Evolutionary conservation across 2,329 filamentous ascomycete species (phyloP), one percentile per base, ranked within the genome.

Genomic region (Cercospora sp.): DNA sequence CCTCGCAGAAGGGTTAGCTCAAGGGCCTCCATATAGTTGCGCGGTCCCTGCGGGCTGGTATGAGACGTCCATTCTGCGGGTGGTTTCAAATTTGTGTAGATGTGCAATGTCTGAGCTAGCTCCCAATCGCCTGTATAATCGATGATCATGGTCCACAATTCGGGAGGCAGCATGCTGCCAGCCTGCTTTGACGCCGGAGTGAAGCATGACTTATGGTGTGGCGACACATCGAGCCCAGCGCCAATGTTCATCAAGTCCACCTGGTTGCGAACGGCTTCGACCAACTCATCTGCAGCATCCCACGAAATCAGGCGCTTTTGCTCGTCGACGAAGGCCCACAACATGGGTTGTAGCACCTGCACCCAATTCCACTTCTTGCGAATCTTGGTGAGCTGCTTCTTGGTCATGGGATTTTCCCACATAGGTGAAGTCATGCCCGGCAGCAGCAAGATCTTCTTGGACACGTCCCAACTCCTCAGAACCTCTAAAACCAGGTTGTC

Each of bases 51-150:
- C 57, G 85, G 83, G 10, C 87, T 83, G 45, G 86, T 85, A 31
- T 90, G 87, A 63, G 82, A 81, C 70, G 87, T 85, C 93, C 93
- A 96, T 72, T 91, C 87, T 39, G 83, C 79, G 0, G 94, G 93
- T 69, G 90, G 87, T 1, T 88, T 86, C 5, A 97, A 82, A 65
- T 87, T 93, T 1, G 93, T 93, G 75, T 91, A 94, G 55, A 97
- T 87, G 66, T 91, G 89, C 5, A 97, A 83, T 0, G 91, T 90
- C 72, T 90, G 90, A 9, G 94, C 91, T 20, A 96, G 84, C 80
- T 97, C 94, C 94, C 94, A 98, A 78, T 98, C 94, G 53, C 89
- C 89, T 0, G 93, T 87, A 70, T 90, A 88, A 71, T 96, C 91
- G 53, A 97, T 88, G 59, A 98, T 91, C 66, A 94, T 90, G 33